Conservation (phyloP, 2,329 filamentous ascomycete genomes). For the Pseudonectria buxi region DNA sequence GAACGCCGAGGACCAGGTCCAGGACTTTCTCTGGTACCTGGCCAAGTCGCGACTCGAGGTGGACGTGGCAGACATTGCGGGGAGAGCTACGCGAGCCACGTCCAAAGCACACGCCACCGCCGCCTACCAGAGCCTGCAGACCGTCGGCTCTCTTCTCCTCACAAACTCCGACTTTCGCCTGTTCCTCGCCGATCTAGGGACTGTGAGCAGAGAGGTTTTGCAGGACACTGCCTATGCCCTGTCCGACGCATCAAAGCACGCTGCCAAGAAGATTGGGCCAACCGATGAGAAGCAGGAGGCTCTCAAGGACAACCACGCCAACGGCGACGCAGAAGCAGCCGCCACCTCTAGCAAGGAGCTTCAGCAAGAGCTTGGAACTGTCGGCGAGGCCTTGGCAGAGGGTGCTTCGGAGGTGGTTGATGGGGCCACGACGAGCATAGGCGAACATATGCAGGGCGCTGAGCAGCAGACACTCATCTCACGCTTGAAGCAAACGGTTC, state of each 20-base stretch:
- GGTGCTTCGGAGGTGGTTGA: slow-evolving; percentile 46
- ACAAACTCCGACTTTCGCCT: slow-evolving; percentile 87
- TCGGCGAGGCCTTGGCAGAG: slow-evolving; percentile 47
- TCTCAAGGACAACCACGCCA: slow-evolving; percentile 31
- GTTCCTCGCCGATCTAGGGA: slow-evolving; percentile 73
- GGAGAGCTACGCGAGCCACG: slow-evolving; percentile 22
- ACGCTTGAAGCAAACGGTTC: slow-evolving; percentile 69
- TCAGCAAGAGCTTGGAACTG: slow-evolving; percentile 46
- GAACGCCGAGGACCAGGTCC: slow-evolving; percentile 77
- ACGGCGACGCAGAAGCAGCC: slow-evolving; percentile 18
- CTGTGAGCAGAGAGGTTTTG: slow-evolving; percentile 77
- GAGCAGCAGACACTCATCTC: slow-evolving; percentile 67
- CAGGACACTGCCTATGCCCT: slow-evolving; percentile 77
- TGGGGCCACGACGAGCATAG: slow-evolving; percentile 62
- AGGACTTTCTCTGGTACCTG: slow-evolving; percentile 86
- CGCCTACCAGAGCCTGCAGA: slow-evolving; percentile 72
- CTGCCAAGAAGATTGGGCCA: slow-evolving; percentile 32
- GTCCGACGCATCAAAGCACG: slow-evolving; percentile 58
- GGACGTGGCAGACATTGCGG: slow-evolving; percentile 24
- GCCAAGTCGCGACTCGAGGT: slow-evolving; percentile 58
- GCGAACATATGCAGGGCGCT: slow-evolving; percentile 64
- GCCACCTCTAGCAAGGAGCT: slow-evolving; percentile 58
- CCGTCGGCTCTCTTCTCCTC: slow-evolving; percentile 75
- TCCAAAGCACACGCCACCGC: slow-evolving; percentile 29
- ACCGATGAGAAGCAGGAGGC: slow-evolving; percentile 50